These are phyloP conservation scores for Rhodotorula babjevae DNA, from an alignment of 768 basidiomycete species.

Conservation along the genomic window DNA sequence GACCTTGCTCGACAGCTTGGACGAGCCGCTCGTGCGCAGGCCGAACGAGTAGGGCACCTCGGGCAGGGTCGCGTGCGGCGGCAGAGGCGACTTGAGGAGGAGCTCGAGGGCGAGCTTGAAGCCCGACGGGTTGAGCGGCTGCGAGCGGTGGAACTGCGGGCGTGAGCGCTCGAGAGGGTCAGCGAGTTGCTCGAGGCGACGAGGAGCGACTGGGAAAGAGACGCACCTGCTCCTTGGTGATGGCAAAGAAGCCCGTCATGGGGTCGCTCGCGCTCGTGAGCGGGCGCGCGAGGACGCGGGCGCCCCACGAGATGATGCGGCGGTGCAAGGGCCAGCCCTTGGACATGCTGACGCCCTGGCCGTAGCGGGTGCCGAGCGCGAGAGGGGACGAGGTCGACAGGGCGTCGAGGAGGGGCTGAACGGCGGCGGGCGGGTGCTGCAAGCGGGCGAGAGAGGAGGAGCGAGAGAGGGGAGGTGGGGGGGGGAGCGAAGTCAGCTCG, in stretches of 20 bases:
- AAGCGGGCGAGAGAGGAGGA: constrained; percentile 10
- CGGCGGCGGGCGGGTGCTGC: constrained; percentile 42
- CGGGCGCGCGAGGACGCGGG: constrained; percentile 41
- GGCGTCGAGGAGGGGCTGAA: constrained; percentile 38
- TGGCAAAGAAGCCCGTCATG: constrained; percentile 44
- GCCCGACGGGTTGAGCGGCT: constrained; percentile 42
- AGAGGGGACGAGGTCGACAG: constrained; percentile 35
- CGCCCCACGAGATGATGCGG: constrained; percentile 43
- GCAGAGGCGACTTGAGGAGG: constrained; percentile 41
- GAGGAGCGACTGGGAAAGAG: not conserved
- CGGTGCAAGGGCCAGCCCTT: constrained; percentile 43
- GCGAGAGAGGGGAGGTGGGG: not conserved
- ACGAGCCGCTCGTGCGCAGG: constrained; percentile 38
- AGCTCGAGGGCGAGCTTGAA: constrained; percentile 45
- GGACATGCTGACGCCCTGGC: constrained; percentile 42
- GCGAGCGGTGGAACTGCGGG: constrained; percentile 35
- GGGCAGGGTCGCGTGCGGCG: constrained; percentile 7
- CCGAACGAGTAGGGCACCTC: constrained; percentile 43
- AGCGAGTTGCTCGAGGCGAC: too few species aligned
- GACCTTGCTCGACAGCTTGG: constrained; percentile 42
- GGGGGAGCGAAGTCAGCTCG: not conserved
- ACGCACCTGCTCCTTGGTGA: constrained; percentile 42
- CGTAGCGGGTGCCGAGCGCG: constrained; percentile 43
- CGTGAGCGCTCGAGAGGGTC: not conserved
- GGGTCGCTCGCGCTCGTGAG: constrained; percentile 44